A percentile compares a stretch with the other conserved stretches of the same genome.
Evolutionary conservation across 2,329 filamentous ascomycete genomes (phyloP).

Genomic region (Tympanopsis confertula): DNA sequence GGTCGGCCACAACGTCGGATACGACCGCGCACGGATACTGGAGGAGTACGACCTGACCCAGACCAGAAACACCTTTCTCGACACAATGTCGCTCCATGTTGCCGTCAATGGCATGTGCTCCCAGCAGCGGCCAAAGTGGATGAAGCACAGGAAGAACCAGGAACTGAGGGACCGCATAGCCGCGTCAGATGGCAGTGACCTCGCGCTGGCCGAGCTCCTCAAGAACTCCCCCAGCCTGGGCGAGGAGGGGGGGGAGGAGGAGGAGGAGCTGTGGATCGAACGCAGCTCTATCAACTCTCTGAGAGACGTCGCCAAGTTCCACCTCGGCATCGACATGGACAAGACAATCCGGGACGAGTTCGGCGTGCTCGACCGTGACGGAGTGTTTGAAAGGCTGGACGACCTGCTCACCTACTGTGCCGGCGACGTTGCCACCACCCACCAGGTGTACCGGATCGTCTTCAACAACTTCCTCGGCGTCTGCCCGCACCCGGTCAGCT

Average conservation of each 20-base stretch:
- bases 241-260: constrained; percentile 84
- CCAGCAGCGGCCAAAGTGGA: constrained; percentile 88
- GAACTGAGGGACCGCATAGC: constrained; percentile 73
- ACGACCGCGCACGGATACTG: constrained; percentile 74
- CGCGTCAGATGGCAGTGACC: constrained; percentile 50
- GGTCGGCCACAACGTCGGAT: constrained; percentile 91
- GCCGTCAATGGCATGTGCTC: constrained; percentile 99
- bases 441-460: constrained; percentile 82
- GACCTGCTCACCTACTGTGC: constrained; percentile 88
- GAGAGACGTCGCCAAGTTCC: constrained; percentile 89
- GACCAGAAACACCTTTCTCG: constrained; percentile 75
- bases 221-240: constrained; percentile 45
- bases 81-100: constrained; percentile 96
- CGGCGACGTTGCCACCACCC: constrained; percentile 83
- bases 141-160: constrained; percentile 85
- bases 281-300: constrained; percentile 91
- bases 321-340: constrained; percentile 82
- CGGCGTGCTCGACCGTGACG: constrained; percentile 64
- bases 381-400: constrained; percentile 61
- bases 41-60: constrained; percentile 85
- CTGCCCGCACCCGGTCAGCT: constrained; percentile 94
- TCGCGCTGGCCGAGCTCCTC: constrained; percentile 61
- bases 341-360: constrained; percentile 82
- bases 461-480: constrained; percentile 80
- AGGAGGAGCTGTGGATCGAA: constrained; percentile 92